A percentile compares a stretch with the other conserved stretches of the same genome.
phyloP scores from a whole-genome alignment of 2,329 filamentous ascomycete species.

The Fusarium fracticaudum region DNA sequence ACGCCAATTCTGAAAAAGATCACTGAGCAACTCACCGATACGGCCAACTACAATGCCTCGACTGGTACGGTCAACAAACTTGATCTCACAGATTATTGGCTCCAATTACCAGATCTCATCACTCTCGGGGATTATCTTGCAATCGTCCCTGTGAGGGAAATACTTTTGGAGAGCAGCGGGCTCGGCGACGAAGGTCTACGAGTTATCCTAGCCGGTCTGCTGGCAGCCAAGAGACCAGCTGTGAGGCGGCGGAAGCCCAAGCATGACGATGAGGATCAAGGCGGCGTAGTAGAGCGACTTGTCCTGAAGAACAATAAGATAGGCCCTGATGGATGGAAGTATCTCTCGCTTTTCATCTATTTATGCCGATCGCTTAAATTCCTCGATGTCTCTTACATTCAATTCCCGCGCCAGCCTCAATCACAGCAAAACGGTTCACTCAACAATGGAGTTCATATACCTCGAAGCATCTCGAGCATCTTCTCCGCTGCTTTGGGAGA shows the following conservation, averaged over 20 bases:
- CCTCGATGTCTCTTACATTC: conserved; percentile 86
- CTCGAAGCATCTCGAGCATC: conserved; percentile 61
- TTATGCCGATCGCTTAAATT: conserved; percentile 87
- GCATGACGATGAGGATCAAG: conserved; percentile 58
- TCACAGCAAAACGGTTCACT: conserved; percentile 43
- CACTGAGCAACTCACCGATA: conserved; percentile 83
- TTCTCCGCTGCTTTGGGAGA: conserved; percentile 80
- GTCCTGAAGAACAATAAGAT: conserved; percentile 94
- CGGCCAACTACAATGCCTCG: conserved; percentile 70
- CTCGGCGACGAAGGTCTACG: conserved; percentile 87
- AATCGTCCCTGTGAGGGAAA: conserved; percentile 87
- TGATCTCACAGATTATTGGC: conserved; percentile 83
- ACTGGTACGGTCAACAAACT: conserved; percentile 84
- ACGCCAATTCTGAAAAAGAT: conserved; percentile 92
- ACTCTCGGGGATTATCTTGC: conserved; percentile 95
- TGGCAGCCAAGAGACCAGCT: conserved; percentile 78
- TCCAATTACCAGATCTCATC: conserved; percentile 84
- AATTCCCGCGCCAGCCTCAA: conserved; percentile 68
- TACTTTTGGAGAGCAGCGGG: conserved; percentile 87
- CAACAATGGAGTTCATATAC: conserved; percentile 48
- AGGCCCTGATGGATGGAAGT: conserved; percentile 87
- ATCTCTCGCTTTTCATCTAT: conserved; percentile 89
- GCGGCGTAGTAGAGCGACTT: conserved; percentile 85
- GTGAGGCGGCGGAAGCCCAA: conserved; percentile 60
- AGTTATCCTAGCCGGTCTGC: conserved; percentile 84